phyloP scores from a whole-genome alignment of 192 early-diverging fungal genomes.

The Haplosporangium gracile region DNA sequence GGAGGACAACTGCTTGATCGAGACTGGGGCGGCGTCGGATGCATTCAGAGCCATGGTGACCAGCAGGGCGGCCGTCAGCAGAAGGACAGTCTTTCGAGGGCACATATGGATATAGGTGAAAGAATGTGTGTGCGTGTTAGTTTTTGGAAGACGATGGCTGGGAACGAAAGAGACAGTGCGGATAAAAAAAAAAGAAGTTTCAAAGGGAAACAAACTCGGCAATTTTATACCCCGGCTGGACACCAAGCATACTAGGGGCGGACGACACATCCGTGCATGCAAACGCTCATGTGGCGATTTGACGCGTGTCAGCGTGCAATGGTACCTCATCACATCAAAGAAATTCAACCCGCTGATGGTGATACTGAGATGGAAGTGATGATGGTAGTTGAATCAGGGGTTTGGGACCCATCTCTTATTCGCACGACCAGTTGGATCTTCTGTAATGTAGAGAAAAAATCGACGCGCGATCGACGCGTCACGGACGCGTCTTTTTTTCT shows the following conservation, averaged over 20 bases:
- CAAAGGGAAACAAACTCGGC: background rate
- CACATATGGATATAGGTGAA: background rate
- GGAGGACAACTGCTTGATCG: background rate
- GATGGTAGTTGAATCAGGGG: too few relatives aligned
- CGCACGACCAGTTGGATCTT: too few relatives aligned
- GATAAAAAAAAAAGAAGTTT: background rate
- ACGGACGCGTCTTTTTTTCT: too few relatives aligned
- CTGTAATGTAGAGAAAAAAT: too few relatives aligned
- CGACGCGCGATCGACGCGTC: too few relatives aligned
- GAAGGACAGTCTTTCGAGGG: conserved; percentile 1
- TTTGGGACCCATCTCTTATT: too few relatives aligned
- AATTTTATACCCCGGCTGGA: background rate
- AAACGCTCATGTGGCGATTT: background rate
- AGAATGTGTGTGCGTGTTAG: background rate
- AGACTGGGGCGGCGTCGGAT: conserved; percentile 11
- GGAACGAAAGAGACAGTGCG: background rate
- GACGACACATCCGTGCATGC: background rate
- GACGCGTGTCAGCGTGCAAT: background rate
- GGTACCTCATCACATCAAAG: background rate
- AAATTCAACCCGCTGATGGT: background rate
- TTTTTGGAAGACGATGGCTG: background rate
- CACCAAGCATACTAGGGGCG: background rate
- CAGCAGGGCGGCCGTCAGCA: conserved; percentile 9
- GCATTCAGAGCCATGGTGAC: background rate
- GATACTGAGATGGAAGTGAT: background rate